phyloP scores from a whole-genome alignment of 768 basidiomycete genomes.

The Mycena vulgaris region DNA sequence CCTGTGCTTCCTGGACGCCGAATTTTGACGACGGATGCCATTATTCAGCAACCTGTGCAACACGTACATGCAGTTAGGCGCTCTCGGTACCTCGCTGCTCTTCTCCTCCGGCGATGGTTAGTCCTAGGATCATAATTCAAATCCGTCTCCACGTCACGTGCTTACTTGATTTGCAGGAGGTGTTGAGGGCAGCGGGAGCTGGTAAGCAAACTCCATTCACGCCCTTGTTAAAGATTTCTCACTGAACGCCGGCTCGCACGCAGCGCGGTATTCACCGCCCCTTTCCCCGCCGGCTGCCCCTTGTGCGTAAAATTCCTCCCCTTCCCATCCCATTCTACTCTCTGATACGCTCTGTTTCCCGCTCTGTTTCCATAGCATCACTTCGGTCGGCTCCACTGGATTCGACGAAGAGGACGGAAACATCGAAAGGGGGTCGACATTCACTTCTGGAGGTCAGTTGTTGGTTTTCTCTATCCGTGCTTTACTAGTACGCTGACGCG shows the following conservation, averaged over 20 bases:
- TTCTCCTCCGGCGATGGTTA: constrained; percentile 10
- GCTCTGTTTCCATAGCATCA: constrained; percentile 1
- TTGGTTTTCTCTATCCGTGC: not conserved
- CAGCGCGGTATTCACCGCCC: not conserved
- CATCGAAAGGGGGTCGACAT: constrained; percentile 53
- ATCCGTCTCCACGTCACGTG: not conserved
- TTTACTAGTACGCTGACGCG: constrained; percentile 22
- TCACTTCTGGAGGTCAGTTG: constrained; percentile 60
- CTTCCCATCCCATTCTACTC: constrained; percentile 12
- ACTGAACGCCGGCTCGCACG: not conserved
- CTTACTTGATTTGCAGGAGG: constrained; percentile 13
- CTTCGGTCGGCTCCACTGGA: constrained; percentile 35
- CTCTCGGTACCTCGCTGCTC: constrained; percentile 39
- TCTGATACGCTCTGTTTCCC: constrained; percentile 18
- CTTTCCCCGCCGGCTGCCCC: constrained; percentile 9
- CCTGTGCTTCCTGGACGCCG: constrained; percentile 1
- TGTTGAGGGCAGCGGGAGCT: constrained; percentile 2
- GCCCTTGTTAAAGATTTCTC: constrained; percentile 6
- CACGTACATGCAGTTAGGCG: constrained; percentile 46
- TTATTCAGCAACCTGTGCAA: constrained; percentile 42
- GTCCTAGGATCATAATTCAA: constrained; percentile 41
- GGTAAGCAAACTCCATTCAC: constrained; percentile 12
- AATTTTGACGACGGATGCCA: constrained; percentile 9
- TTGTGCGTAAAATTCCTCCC: constrained; percentile 7
- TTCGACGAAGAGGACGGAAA: not conserved